Evolutionary conservation across 2,329 filamentous ascomycete species (phyloP).

Genomic region (Ambrosiella cleistominuta): DNA sequence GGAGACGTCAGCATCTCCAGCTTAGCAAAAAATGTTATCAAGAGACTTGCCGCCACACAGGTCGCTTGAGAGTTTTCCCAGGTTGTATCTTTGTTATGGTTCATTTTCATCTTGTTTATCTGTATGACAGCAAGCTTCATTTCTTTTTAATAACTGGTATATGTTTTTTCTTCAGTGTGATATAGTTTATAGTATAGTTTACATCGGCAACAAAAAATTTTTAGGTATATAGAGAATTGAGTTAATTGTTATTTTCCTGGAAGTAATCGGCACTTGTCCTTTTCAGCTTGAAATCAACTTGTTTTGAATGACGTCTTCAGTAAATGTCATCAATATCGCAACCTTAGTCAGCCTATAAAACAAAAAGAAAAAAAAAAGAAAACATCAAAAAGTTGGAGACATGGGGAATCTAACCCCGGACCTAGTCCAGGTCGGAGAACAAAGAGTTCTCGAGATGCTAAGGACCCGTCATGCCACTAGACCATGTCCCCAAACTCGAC

Average conservation of each 20-base stretch:
- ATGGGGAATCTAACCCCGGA: conserved; percentile 14
- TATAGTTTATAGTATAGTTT: too few relatives aligned
- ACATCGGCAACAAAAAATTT: too few relatives aligned
- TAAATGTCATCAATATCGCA: neutral
- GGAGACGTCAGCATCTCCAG: conserved; percentile 25
- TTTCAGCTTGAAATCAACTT: too few relatives aligned
- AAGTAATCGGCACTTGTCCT: too few relatives aligned
- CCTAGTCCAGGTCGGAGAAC: conserved; percentile 9
- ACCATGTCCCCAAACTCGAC: conserved; percentile 6
- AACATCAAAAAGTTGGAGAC: neutral
- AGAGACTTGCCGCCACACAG: neutral
- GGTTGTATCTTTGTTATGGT: too few relatives aligned
- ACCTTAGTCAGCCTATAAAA: neutral
- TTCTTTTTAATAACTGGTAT: too few relatives aligned
- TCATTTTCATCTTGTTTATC: neutral
- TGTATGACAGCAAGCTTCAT: too few relatives aligned
- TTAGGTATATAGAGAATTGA: too few relatives aligned
- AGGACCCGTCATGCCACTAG: conserved; percentile 12
- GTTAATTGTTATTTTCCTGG: too few relatives aligned
- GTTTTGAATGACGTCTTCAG: too few relatives aligned
- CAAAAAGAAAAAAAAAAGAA: neutral
- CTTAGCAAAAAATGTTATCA: conserved; percentile 22
- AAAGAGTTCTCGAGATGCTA: conserved; percentile 3
- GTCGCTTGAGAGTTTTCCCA: conserved; percentile 3
- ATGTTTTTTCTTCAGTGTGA: too few relatives aligned